Percentiles rank a stretch among this genome's conserved stretches.
Evolutionary conservation across 345 rosid genomes (phyloP).

Genomic region (Geranium brycei): DNA sequence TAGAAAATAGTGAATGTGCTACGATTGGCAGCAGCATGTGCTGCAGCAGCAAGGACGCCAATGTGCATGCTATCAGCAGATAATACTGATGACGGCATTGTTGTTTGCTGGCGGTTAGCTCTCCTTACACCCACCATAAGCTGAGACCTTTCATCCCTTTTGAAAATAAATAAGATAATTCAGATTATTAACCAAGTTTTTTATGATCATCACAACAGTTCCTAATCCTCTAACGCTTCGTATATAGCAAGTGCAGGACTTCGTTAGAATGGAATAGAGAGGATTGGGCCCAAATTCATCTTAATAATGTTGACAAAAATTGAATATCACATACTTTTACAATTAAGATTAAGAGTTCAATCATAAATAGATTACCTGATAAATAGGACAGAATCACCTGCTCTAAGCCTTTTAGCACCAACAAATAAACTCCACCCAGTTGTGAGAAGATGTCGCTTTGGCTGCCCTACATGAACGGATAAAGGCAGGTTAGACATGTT

Average conservation of each 20-base stretch:
- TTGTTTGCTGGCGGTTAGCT: conserved; percentile 81
- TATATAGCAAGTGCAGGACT: no score
- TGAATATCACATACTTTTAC: no score
- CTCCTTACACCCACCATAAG: conserved; percentile 84
- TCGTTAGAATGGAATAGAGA: no score
- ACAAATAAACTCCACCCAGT: conserved; percentile 99
- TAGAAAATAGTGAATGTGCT: conserved; percentile 86
- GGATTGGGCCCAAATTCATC: no score
- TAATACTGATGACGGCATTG: conserved; percentile 81
- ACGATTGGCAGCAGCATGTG: conserved; percentile 80
- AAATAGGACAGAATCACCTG: conserved; percentile 93
- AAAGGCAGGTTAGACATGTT: neutral
- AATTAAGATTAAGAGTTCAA: no score
- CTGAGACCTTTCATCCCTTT: conserved; percentile 89
- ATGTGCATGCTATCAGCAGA: conserved; percentile 99
- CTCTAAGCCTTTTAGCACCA: conserved; percentile 86
- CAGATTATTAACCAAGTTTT: no score
- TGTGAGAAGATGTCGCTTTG: conserved; percentile 92
- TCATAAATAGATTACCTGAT: conserved; percentile 41
- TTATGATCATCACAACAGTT: no score
- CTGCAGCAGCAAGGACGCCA: conserved; percentile 99
- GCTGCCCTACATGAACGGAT: conserved; percentile 60
- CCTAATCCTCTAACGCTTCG: no score
- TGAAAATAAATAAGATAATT: conserved; percentile 3
- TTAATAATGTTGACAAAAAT: no score